A percentile compares a stretch with the other conserved stretches of the same genome.
Conservation (phyloP, 2,329 filamentous ascomycete species). For the Claviceps sp. region DNA sequence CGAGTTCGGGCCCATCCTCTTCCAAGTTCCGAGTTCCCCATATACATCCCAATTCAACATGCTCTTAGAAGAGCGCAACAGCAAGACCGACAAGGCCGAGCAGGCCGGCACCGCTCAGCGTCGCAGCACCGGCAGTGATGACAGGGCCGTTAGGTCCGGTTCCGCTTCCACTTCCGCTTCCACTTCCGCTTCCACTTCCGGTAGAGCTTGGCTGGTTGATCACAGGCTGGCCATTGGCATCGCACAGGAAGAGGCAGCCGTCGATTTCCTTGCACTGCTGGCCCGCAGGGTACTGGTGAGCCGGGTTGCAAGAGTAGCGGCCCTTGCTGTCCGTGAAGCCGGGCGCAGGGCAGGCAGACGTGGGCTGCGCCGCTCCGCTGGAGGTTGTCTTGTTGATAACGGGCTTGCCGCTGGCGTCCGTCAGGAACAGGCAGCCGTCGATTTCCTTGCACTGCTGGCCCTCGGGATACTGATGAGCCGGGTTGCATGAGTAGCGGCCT, state of each 20-base stretch:
- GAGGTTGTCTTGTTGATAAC: neutral
- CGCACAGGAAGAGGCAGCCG: conserved; percentile 8
- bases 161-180: too few relatives aligned
- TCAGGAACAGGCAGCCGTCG: neutral
- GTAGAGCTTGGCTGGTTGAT: neutral
- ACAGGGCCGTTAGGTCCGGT: neutral
- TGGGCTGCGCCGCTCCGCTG: too few relatives aligned
- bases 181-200: too few relatives aligned
- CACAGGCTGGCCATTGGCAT: conserved; percentile 2
- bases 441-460: conserved; percentile 2
- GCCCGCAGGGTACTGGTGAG: conserved; percentile 9
- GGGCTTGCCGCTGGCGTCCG: neutral
- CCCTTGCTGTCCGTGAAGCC: conserved; percentile 6
- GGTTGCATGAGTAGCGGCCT: conserved; percentile 8
- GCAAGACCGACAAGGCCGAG: neutral
- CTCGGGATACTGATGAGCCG: conserved; percentile 7
- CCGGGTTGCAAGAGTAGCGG: conserved; percentile 12
- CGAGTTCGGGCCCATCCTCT: too few relatives aligned
- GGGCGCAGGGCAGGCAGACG: neutral
- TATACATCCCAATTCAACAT: too few relatives aligned
- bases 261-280: conserved; percentile 8
- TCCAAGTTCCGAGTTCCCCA: neutral
- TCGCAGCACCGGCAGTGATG: neutral
- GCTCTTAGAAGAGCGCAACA: neutral
- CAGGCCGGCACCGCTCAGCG: neutral